These are phyloP conservation scores for Phaeosphaeriaceae sp. DNA, from an alignment of 2,329 filamentous ascomycete genomes.

Conservation along the genomic window DNA sequence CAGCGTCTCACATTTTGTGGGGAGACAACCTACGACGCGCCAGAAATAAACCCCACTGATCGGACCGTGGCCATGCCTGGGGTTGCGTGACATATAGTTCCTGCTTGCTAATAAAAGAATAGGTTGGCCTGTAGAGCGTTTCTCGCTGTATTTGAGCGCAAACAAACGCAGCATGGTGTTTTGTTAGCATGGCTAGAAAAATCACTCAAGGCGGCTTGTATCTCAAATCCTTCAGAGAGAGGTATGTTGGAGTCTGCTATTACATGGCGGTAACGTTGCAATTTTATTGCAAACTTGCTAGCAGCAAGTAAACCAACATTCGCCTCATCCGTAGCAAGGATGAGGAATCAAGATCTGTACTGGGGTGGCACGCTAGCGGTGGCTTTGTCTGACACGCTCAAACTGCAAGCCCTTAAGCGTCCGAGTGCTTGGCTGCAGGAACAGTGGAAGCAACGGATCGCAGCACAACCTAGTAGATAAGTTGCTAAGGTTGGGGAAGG, in stretches of 20 bases:
- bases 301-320: background rate
- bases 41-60: slow-evolving; percentile 17
- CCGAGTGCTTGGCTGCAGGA: slow-evolving; percentile 19
- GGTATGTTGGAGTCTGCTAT: slow-evolving; percentile 3
- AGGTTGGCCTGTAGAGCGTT: slow-evolving; percentile 77
- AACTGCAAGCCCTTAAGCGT: slow-evolving; percentile 10
- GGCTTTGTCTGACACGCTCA: slow-evolving; percentile 4
- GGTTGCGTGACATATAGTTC: slow-evolving; percentile 13
- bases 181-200: slow-evolving; percentile 71
- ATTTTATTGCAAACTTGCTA: background rate
- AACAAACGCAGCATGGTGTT: slow-evolving; percentile 71
- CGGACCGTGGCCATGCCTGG: slow-evolving; percentile 26
- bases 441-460: slow-evolving; percentile 14
- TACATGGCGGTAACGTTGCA: slow-evolving; percentile 10
- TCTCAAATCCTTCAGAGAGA: slow-evolving; percentile 35
- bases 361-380: slow-evolving; percentile 9
- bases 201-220: slow-evolving; percentile 42
- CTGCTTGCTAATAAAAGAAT: slow-evolving; percentile 25
- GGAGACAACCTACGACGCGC: slow-evolving; percentile 16
- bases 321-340: background rate
- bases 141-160: slow-evolving; percentile 67
- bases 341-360: slow-evolving; percentile 10
- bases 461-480: background rate
- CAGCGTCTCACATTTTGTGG: slow-evolving; percentile 31
- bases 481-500: too few species aligned